A percentile compares a stretch with the other conserved stretches of the same genome.
Evolutionary conservation across 768 basidiomycete genomes (phyloP).

Genomic region (Boletus rex-veris): DNA sequence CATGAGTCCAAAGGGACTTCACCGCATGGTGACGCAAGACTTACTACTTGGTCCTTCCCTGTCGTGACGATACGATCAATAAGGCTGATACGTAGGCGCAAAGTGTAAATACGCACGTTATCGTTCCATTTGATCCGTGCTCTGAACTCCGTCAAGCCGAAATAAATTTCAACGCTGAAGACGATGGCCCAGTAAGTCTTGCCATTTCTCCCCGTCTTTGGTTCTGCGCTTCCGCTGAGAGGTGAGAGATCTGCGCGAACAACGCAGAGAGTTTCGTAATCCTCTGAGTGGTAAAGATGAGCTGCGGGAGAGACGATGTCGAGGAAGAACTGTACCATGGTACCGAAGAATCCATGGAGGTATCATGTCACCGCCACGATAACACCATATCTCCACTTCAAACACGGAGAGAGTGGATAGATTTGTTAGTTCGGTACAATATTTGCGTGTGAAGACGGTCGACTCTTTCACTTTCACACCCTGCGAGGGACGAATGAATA

Average conservation of each 20-base stretch:
- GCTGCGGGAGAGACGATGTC: neutral
- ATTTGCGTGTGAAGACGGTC: constrained; percentile 76
- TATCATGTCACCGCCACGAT: constrained; percentile 64
- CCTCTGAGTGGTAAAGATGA: constrained; percentile 38
- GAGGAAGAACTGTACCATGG: constrained; percentile 27
- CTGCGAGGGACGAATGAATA: constrained; percentile 33
- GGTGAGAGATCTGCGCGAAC: constrained; percentile 77
- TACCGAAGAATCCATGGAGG: constrained; percentile 74
- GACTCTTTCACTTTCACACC: constrained; percentile 76
- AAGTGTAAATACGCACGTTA: constrained; percentile 45
- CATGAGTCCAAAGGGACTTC: neutral
- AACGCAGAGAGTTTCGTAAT: constrained; percentile 74
- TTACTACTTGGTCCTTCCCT: constrained; percentile 75
- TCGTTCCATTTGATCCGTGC: constrained; percentile 82
- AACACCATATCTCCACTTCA: constrained; percentile 85
- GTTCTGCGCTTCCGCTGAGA: constrained; percentile 64
- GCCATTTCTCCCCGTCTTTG: constrained; percentile 60
- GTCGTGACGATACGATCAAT: constrained; percentile 5
- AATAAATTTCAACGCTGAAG: constrained; percentile 81
- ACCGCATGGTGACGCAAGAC: constrained; percentile 18
- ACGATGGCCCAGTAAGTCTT: constrained; percentile 82
- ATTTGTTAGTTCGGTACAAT: constrained; percentile 78
- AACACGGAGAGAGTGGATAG: constrained; percentile 74
- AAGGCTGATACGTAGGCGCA: neutral
- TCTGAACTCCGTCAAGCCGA: constrained; percentile 78